Evolutionary conservation across 768 basidiomycete genomes (phyloP).

Genomic region (Xerocomellus dryophilus): DNA sequence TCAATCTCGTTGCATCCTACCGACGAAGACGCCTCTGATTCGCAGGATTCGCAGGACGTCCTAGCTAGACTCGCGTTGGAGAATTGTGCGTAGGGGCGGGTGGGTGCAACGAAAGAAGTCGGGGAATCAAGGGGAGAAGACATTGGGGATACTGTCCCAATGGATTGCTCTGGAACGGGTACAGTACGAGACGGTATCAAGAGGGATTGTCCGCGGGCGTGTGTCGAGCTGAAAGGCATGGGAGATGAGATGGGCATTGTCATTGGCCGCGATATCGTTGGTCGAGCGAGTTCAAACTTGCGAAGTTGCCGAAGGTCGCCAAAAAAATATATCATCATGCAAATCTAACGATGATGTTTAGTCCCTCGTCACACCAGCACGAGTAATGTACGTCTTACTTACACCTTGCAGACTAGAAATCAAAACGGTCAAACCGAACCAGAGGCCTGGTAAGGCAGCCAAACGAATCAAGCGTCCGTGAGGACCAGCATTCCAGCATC

Average conservation of each 20-base stretch:
- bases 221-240: neutral
- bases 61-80: conserved; percentile 5
- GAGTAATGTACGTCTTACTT: conserved; percentile 13
- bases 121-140: conserved; percentile 14
- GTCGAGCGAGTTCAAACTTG: conserved; percentile 73
- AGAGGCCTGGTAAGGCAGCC: conserved; percentile 61
- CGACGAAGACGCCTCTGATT: conserved; percentile 15
- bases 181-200: conserved; percentile 7
- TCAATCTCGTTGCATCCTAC: conserved; percentile 26
- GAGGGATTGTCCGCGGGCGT: neutral
- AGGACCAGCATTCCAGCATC: conserved; percentile 32
- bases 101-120: conserved; percentile 1
- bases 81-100: conserved; percentile 1
- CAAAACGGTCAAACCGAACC: conserved; percentile 63
- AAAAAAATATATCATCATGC: conserved; percentile 75
- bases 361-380: neutral
- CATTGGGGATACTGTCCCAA: neutral
- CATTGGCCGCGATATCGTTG: conserved; percentile 52
- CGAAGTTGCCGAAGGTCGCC: conserved; percentile 77
- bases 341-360: conserved; percentile 37
- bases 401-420: conserved; percentile 67
- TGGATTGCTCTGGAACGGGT: conserved; percentile 4
- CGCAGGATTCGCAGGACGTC: conserved; percentile 20
- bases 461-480: conserved; percentile 54
- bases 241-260: conserved; percentile 18